Percentiles rank a stretch among this genome's conserved stretches.
These are phyloP conservation scores for Tetradesmus lagerheimii DNA, from an alignment of 139 green algal species.

Conservation along the genomic window DNA sequence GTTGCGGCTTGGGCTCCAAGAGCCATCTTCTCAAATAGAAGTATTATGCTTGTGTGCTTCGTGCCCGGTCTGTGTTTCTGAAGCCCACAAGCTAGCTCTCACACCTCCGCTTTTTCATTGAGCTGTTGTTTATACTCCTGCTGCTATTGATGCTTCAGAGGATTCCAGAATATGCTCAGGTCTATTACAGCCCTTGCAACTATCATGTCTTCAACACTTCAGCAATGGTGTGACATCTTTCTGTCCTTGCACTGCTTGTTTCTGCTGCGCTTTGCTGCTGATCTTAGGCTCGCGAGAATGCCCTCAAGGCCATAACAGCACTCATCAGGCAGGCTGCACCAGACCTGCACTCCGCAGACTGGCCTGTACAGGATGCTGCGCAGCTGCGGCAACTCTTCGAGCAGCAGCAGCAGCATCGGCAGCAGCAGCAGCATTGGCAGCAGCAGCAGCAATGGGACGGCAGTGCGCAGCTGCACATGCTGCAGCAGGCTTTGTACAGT, in stretches of 20 bases:
- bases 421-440: neutral
- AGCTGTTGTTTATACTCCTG: no score
- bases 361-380: neutral
- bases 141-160: no score
- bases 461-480: slow-evolving; percentile 12
- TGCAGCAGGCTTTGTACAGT: slow-evolving; percentile 25
- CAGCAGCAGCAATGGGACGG: neutral
- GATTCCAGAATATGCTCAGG: no score
- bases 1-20: neutral
- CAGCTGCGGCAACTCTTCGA: neutral
- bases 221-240: no score
- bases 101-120: no score
- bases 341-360: slow-evolving; percentile 5
- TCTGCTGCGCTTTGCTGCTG: neutral
- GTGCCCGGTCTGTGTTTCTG: no score
- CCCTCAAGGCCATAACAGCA: neutral
- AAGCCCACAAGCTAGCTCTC: no score
- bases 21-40: neutral
- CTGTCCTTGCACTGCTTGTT: neutral
- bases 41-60: no score
- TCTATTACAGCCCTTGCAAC: no score
- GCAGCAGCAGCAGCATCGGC: neutral
- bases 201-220: no score
- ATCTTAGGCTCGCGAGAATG: neutral
- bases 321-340: slow-evolving; percentile 10